Evolutionary conservation across 768 basidiomycete species (phyloP), one percentile per base, ranked within the genome.

Genomic region (Leccinum pellstonianum): DNA sequence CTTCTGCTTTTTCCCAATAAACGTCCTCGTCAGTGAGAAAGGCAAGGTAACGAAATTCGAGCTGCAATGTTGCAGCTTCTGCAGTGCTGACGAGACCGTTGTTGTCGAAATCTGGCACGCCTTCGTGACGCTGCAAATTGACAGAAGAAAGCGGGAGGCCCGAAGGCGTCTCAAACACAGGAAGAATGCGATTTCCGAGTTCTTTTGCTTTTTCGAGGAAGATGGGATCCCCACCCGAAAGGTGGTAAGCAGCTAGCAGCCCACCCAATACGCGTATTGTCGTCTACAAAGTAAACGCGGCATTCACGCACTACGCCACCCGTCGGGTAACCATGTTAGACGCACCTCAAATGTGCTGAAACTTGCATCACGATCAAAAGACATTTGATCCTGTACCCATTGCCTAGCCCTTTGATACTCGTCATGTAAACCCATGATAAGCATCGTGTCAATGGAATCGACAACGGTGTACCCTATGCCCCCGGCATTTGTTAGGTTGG

Each of bases 251-350:
- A 2, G 94, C 86, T 2, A 98, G 79, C 4, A 98, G 82, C 0
- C 96, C 96, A 9, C 96, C 95, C 3, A 98, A 80, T 1, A 96
- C 83, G 23, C 95, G 87, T 55, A 97, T 98, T 0, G 94, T 97
- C 1, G 91, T 95, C 93, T 95, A 62, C 12, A 46, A 51, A 35
- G 51, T 43, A 49, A 41, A 61, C 33, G 43, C 56, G 52, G n/a
- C 59, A 57, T 57, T 58, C 41, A 21, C 43, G 47, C 47, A 43
- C 19, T 7, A 49, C 33, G 52, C 31, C 7, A n/a, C 14, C 53
- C 14, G 23, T 41, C 23, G 49, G 33, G 21, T 43, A 43, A 50
- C 19, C 43, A 53, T 41, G 43, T 43, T 49, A 19, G 52, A 61
- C 85, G 47, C 62, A 92, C 94, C 81, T 98, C 95, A 66, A 98